A percentile compares a stretch with the other conserved stretches of the same genome.
phyloP scores from a whole-genome alignment of 192 early-diverging fungal species.

The Neocallimastix lanati region DNA sequence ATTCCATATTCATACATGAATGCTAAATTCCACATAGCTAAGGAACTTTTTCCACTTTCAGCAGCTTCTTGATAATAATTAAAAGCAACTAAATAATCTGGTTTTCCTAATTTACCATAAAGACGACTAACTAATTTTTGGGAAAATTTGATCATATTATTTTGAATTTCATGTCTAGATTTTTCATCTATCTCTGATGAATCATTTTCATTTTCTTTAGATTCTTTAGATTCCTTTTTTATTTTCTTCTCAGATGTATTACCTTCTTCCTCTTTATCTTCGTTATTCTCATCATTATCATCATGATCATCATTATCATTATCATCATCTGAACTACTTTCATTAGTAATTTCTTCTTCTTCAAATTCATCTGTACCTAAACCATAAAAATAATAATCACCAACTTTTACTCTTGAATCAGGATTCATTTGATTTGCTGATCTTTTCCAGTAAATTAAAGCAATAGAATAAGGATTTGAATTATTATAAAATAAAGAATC shows the following conservation, averaged over 20 bases:
- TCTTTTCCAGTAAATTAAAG: constrained; percentile 78
- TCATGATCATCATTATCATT: constrained; percentile 3
- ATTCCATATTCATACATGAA: constrained; percentile 92
- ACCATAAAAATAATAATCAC: constrained; percentile 82
- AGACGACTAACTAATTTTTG: background rate
- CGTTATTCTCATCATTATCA: background rate
- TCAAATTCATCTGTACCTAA: constrained; percentile 27
- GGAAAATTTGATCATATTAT: background rate
- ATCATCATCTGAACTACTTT: constrained; percentile 4
- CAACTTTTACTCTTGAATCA: constrained; percentile 77
- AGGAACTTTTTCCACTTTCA: constrained; percentile 33
- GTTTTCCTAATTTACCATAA: constrained; percentile 6
- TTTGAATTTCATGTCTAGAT: background rate
- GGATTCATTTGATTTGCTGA: constrained; percentile 83
- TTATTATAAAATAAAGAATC: background rate
- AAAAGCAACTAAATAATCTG: constrained; percentile 53
- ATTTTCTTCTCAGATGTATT: background rate
- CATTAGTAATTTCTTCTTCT: background rate
- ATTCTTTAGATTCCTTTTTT: background rate
- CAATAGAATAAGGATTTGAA: constrained; percentile 30
- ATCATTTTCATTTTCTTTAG: no score
- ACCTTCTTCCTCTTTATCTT: background rate
- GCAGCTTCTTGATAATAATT: constrained; percentile 75
- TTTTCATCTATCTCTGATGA: constrained; percentile 1
- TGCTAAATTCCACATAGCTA: constrained; percentile 93